A percentile compares a stretch with the other conserved stretches of the same genome.
Conservation (phyloP, 192 early-diverging fungal genomes). For the Podila verticillata region DNA sequence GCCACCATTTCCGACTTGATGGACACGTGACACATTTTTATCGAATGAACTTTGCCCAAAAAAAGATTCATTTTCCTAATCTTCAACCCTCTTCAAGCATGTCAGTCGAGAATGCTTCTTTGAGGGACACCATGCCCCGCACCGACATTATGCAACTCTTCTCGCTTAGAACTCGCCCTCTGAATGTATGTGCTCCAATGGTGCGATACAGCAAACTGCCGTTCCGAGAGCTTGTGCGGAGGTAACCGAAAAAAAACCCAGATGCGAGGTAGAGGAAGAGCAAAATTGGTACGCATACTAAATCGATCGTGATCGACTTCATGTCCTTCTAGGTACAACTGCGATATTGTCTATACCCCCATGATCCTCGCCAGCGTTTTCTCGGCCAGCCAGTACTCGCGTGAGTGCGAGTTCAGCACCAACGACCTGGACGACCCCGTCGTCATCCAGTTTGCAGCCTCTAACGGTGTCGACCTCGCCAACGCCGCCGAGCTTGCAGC, state of each 20-base stretch:
- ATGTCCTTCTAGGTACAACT: conserved; percentile 69
- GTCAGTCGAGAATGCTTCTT: background rate
- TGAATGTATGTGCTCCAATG: conserved; percentile 96
- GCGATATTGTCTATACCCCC: conserved; percentile 91
- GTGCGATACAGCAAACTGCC: conserved; percentile 96
- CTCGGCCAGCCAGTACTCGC: conserved; percentile 81
- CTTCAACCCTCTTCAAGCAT: background rate
- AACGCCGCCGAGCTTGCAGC: conserved; percentile 87
- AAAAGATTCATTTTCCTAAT: background rate
- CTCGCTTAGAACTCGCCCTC: conserved; percentile 19
- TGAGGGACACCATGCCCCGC: conserved; percentile 19
- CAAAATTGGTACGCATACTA: too few species aligned
- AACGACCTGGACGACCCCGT: conserved; percentile 84
- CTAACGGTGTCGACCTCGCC: conserved; percentile 79
- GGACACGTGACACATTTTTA: too few species aligned
- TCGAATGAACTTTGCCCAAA: too few species aligned
- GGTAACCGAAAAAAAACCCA: too few species aligned
- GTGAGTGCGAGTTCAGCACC: conserved; percentile 86
- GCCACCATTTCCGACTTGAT: too few species aligned
- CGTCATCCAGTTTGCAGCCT: conserved; percentile 95
- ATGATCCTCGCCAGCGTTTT: conserved; percentile 98
- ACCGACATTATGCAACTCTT: conserved; percentile 45
- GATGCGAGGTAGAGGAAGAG: too few species aligned
- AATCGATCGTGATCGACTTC: too few species aligned
- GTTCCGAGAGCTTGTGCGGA: conserved; percentile 86